A percentile compares a stretch with the other conserved stretches of the same genome.
Evolutionary conservation across 352 stramenopile species (phyloP).

Genomic region (Plasmopara viticola): DNA sequence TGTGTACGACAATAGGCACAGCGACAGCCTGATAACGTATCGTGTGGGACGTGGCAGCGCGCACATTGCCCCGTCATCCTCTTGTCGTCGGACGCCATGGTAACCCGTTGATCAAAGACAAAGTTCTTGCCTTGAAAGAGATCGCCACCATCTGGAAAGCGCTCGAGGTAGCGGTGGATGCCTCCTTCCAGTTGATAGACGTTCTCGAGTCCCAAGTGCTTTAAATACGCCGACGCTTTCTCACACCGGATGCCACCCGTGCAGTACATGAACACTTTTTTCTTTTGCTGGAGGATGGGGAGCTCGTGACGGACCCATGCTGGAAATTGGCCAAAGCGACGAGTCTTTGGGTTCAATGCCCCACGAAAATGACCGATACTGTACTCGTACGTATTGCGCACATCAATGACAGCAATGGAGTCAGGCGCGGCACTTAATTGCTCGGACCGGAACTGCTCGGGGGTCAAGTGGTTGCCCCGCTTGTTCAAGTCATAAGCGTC

Average conservation of each 20-base stretch:
- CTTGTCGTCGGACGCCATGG: constrained; percentile 47
- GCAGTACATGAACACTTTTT: constrained; percentile 85
- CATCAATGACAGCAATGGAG: constrained; percentile 55
- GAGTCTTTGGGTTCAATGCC: constrained; percentile 73
- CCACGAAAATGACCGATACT: constrained; percentile 69
- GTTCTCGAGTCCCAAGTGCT: constrained; percentile 54
- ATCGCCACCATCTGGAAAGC: constrained; percentile 59
- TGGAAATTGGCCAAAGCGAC: constrained; percentile 75
- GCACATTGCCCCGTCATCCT: constrained; percentile 61
- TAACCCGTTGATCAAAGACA: constrained; percentile 79
- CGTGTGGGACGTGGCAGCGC: constrained; percentile 48
- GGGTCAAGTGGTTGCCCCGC: constrained; percentile 50
- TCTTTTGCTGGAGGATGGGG: constrained; percentile 48
- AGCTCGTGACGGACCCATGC: constrained; percentile 55
- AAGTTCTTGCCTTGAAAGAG: constrained; percentile 83
- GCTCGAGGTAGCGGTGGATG: constrained; percentile 81
- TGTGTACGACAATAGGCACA: constrained; percentile 79
- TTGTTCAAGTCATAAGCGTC: constrained; percentile 38
- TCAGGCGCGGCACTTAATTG: constrained; percentile 20
- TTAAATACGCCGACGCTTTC: constrained; percentile 75
- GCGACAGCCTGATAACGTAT: constrained; percentile 53
- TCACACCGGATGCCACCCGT: constrained; percentile 81
- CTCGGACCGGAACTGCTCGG: constrained; percentile 52
- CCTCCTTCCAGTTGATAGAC: constrained; percentile 78
- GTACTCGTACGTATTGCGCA: constrained; percentile 81